Evolutionary conservation across 1,284 basidiomycete genomes (phyloP).

Genomic region (Irpex lacteus): DNA sequence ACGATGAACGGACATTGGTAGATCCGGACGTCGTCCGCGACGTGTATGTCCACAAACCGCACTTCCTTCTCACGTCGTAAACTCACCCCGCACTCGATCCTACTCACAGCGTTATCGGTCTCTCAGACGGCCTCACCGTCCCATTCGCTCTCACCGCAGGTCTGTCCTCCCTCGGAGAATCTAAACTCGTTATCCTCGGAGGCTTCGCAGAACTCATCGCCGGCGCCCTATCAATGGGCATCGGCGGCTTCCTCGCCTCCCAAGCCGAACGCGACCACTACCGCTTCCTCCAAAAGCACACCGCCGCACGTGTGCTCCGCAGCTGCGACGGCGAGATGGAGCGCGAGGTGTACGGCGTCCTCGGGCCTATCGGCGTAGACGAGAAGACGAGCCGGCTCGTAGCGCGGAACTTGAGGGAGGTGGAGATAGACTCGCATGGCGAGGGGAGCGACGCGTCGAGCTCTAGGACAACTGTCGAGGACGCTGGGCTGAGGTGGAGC

Average conservation of each 20-base stretch:
- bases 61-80: conserved; percentile 4
- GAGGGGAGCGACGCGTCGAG: conserved; percentile 24
- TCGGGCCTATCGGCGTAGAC: conserved; percentile 88
- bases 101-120: conserved; percentile 79
- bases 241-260: conserved; percentile 95
- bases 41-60: conserved; percentile 50
- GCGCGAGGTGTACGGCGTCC: conserved; percentile 86
- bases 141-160: conserved; percentile 91
- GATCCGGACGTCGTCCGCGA: conserved; percentile 86
- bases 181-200: conserved; percentile 85
- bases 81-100: conserved; percentile 8
- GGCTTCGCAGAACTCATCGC: conserved; percentile 92
- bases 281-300: conserved; percentile 75
- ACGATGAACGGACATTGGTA: conserved; percentile 76
- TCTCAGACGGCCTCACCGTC: conserved; percentile 95
- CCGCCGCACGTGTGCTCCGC: conserved; percentile 78
- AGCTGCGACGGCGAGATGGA: conserved; percentile 95
- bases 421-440: conserved; percentile 47
- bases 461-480: conserved; percentile 40
- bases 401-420: conserved; percentile 68
- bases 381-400: conserved; percentile 79
- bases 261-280: conserved; percentile 96
- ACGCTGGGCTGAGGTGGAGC: conserved; percentile 56
- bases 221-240: conserved; percentile 96
- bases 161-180: conserved; percentile 87